Conservation (phyloP, 345 rosid species). For the Mercurialis annua region DNA sequence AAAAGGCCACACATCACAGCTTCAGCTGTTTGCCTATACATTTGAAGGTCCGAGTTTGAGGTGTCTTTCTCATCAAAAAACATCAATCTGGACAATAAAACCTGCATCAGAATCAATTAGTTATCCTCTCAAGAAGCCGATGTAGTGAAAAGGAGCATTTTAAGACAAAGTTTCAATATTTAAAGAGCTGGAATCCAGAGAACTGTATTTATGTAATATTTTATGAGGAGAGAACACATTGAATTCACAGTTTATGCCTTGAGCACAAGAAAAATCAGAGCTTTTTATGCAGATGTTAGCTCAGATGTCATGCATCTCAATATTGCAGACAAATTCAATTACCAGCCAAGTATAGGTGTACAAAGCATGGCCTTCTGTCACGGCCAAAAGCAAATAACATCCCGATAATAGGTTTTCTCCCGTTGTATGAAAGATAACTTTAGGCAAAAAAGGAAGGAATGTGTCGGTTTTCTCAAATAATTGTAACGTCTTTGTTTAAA, state of each 20-base stretch:
- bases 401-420: background rate
- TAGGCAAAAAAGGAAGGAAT: too few relatives aligned
- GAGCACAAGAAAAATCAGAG: background rate
- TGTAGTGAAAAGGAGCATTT: background rate
- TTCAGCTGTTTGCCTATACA: constrained; percentile 77
- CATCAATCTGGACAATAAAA: constrained; percentile 70
- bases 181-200: background rate
- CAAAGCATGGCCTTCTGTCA: constrained; percentile 1
- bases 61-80: constrained; percentile 65
- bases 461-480: too few relatives aligned
- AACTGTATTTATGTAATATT: background rate
- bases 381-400: background rate
- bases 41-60: constrained; percentile 49
- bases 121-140: constrained; percentile 2
- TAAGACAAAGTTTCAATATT: background rate
- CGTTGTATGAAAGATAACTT: too few relatives aligned
- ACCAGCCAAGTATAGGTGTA: too few relatives aligned
- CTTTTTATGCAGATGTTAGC: background rate
- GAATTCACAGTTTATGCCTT: background rate
- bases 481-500: too few relatives aligned
- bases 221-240: background rate
- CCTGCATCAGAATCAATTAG: constrained; percentile 45
- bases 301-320: background rate
- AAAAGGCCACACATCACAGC: constrained; percentile 91
- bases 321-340: too few relatives aligned